Evolutionary conservation across 768 basidiomycete species (phyloP).

Genomic region (Tricholoma furcatifolium): DNA sequence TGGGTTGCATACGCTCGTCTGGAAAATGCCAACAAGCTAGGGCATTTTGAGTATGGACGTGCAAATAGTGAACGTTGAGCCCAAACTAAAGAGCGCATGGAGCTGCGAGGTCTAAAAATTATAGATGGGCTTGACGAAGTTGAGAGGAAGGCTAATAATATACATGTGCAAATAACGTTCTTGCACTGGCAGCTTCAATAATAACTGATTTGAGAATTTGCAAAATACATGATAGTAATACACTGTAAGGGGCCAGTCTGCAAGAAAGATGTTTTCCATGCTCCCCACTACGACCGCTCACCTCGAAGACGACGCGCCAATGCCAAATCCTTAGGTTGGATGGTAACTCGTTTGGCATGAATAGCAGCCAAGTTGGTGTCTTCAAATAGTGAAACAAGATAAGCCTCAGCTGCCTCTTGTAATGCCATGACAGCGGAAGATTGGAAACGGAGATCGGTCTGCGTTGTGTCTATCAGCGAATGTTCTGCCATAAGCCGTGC

Average conservation of each 20-base stretch:
- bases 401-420: slow-evolving; percentile 67
- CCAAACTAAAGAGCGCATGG: slow-evolving; percentile 20
- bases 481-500: background rate
- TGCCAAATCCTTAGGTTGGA: slow-evolving; percentile 65
- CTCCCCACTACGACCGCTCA: slow-evolving; percentile 28
- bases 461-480: background rate
- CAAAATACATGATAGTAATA: slow-evolving; percentile 10
- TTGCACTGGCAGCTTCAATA: background rate
- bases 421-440: slow-evolving; percentile 68
- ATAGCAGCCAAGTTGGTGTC: slow-evolving; percentile 66
- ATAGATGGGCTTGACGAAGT: background rate
- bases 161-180: slow-evolving; percentile 16
- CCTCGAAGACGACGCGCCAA: slow-evolving; percentile 39
- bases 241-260: background rate
- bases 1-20: slow-evolving; percentile 47
- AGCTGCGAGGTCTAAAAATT: slow-evolving; percentile 1
- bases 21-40: slow-evolving; percentile 3
- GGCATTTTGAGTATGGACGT: slow-evolving; percentile 6
- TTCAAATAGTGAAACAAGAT: slow-evolving; percentile 73
- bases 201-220: background rate
- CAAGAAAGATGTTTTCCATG: background rate
- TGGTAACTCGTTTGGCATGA: slow-evolving; percentile 58
- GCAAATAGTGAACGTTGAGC: slow-evolving; percentile 9
- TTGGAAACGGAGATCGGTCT: slow-evolving; percentile 79
- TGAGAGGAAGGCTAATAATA: background rate